A percentile compares a stretch with the other conserved stretches of the same genome.
Evolutionary conservation across 495 filamentous ascomycete species (phyloP).

Genomic region (Penicillium ucsense): DNA sequence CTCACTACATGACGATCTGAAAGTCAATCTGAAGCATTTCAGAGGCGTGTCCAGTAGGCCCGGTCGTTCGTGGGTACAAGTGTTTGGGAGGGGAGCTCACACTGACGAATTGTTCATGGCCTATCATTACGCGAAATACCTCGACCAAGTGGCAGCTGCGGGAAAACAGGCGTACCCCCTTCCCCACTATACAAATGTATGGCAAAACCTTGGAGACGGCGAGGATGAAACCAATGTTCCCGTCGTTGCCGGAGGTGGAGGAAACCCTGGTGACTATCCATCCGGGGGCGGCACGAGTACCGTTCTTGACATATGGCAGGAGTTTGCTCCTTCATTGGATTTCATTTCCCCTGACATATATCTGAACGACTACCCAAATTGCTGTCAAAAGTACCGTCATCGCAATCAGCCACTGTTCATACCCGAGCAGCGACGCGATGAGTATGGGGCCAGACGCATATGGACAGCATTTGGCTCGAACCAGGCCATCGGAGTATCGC

Average conservation of each 20-base stretch:
- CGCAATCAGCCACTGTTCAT: constrained; percentile 40
- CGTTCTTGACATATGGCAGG: constrained; percentile 37
- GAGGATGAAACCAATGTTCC: constrained; percentile 22
- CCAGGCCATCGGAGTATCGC: constrained; percentile 30
- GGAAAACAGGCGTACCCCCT: constrained; percentile 33
- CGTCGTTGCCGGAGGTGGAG: constrained; percentile 34
- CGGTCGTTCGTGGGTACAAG: constrained; percentile 24
- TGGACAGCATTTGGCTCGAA: constrained; percentile 35
- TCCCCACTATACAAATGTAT: constrained; percentile 40
- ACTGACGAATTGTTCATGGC: constrained; percentile 46
- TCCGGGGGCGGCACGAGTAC: constrained; percentile 32
- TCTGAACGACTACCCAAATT: constrained; percentile 31
- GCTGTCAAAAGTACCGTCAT: constrained; percentile 34
- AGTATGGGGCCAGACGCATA: constrained; percentile 35
- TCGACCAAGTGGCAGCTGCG: constrained; percentile 32
- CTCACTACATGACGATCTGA: constrained; percentile 22
- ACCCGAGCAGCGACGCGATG: constrained; percentile 40
- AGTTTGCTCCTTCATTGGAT: constrained; percentile 33
- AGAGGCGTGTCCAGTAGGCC: constrained; percentile 5
- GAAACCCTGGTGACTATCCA: constrained; percentile 35
- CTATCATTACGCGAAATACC: constrained; percentile 34
- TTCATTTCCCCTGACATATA: constrained; percentile 43
- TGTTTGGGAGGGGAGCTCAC: constrained; percentile 28
- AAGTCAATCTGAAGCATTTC: constrained; percentile 17
- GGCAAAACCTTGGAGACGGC: constrained; percentile 29